Conservation (phyloP, 73 alveolate genomes). For the Blepharisma japonicum region DNA sequence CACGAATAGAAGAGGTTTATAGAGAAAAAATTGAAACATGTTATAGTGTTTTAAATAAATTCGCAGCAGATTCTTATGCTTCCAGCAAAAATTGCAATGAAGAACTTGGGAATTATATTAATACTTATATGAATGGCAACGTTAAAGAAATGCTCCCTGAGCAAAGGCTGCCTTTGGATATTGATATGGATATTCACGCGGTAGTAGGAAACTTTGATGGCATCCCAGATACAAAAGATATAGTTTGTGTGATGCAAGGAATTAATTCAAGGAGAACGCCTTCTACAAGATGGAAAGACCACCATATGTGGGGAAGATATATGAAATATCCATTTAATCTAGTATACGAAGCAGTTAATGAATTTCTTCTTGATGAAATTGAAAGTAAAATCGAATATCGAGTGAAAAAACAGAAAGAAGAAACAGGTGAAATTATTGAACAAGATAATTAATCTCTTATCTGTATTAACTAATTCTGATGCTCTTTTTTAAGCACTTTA, state of each 20-base stretch:
- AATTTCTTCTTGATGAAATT: background rate
- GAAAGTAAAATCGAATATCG: background rate
- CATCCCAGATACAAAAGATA: constrained; percentile 19
- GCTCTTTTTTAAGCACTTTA: too few relatives aligned
- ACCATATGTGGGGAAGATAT: constrained; percentile 13
- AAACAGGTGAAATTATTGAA: too few relatives aligned
- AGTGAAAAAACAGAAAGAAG: background rate
- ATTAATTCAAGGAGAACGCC: constrained; percentile 19
- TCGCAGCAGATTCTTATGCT: background rate
- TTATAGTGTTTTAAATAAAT: background rate
- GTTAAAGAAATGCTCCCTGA: background rate
- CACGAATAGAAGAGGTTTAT: background rate
- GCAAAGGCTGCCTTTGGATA: background rate
- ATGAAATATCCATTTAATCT: background rate
- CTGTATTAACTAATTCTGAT: too few relatives aligned
- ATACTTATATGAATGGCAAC: background rate
- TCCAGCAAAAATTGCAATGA: background rate
- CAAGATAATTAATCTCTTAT: too few relatives aligned
- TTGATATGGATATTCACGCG: background rate
- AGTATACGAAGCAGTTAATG: background rate
- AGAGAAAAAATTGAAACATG: constrained; percentile 21
- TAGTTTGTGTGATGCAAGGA: constrained; percentile 16
- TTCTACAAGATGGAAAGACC: background rate
- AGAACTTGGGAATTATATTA: background rate
- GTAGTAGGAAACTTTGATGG: constrained; percentile 5